phyloP scores from a whole-genome alignment of 495 filamentous ascomycete genomes.

The Podospora australis region DNA sequence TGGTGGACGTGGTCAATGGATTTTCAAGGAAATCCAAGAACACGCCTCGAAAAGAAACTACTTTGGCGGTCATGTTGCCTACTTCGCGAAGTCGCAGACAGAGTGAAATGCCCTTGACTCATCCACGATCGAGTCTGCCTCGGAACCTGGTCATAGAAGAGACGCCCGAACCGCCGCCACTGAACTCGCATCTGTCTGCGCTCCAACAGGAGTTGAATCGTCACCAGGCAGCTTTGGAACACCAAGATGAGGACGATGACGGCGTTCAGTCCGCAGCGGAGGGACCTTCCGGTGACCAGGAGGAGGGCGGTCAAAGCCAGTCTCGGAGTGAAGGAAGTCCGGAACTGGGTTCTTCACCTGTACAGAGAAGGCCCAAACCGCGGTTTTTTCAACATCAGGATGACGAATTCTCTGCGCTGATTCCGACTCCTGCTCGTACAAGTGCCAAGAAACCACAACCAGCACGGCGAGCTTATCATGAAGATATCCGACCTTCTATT shows the following conservation, averaged over 20 bases:
- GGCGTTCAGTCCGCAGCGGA: not conserved
- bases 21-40: too few relatives aligned
- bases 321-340: conserved; percentile 1
- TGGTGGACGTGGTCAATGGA: too few relatives aligned
- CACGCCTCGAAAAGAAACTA: too few relatives aligned
- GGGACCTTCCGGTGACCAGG: not conserved
- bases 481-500: not conserved
- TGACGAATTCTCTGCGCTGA: not conserved
- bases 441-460: not conserved
- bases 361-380: not conserved
- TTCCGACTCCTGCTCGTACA: not conserved
- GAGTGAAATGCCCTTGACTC: too few relatives aligned
- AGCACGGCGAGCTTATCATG: not conserved
- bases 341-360: conserved; percentile 4
- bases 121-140: too few relatives aligned
- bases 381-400: not conserved
- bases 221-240: not conserved
- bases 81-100: too few relatives aligned
- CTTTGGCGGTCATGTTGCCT: too few relatives aligned
- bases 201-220: not conserved
- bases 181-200: too few relatives aligned
- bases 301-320: not conserved
- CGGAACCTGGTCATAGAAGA: not conserved
- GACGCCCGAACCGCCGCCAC: not conserved
- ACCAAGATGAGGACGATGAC: not conserved